These are phyloP conservation scores for Verticillium tricorpus DNA, from an alignment of 2,329 filamentous ascomycete genomes.

Conservation along the genomic window DNA sequence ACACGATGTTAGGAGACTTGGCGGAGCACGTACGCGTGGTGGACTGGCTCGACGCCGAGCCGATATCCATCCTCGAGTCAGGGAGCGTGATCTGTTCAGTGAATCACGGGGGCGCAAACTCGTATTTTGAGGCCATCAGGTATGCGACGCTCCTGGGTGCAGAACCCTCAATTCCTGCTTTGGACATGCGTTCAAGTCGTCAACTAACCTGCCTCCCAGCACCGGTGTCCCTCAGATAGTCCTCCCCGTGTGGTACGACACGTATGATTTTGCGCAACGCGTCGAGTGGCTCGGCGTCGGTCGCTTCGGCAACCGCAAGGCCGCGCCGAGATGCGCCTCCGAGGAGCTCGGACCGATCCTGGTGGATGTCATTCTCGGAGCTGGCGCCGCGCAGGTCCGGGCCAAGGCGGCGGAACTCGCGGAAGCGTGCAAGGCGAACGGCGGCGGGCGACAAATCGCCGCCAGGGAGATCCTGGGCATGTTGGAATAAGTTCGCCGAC, in stretches of 20 bases:
- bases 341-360: background rate
- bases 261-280: constrained; percentile 40
- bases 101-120: constrained; percentile 43
- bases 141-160: too few relatives aligned
- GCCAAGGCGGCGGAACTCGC: background rate
- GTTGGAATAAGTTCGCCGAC: background rate
- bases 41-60: constrained; percentile 34
- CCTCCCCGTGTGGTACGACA: constrained; percentile 40
- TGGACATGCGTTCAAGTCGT: too few relatives aligned
- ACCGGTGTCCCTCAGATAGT: constrained; percentile 40
- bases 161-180: background rate
- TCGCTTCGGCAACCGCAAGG: constrained; percentile 8
- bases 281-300: constrained; percentile 39
- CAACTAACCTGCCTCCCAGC: too few relatives aligned
- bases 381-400: background rate
- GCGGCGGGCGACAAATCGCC: background rate
- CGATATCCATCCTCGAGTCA: constrained; percentile 27
- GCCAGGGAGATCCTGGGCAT: background rate
- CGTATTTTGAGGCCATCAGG: constrained; percentile 31
- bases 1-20: background rate
- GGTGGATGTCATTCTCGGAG: background rate
- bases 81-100: constrained; percentile 34
- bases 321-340: background rate
- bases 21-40: constrained; percentile 26
- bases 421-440: background rate